Evolutionary conservation across 148 eudicot genomes (phyloP).

Genomic region (Rhododendron griersonianum): DNA sequence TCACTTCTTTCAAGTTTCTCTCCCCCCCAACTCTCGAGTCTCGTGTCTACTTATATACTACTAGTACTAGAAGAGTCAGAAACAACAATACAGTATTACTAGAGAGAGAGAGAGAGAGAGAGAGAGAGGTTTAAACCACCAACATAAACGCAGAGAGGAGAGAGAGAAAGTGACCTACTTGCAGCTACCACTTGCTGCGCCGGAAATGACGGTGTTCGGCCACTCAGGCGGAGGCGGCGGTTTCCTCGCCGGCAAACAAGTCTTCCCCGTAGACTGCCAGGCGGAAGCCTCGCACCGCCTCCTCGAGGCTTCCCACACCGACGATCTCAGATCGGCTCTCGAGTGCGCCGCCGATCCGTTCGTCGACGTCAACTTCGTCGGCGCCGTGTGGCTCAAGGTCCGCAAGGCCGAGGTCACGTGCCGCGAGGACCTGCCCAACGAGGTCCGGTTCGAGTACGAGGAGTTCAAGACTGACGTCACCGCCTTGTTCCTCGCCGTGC

Average conservation of each 20-base stretch:
- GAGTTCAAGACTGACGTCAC: slow-evolving; percentile 84
- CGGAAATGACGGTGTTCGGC: slow-evolving; percentile 56
- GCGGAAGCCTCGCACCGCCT: slow-evolving; percentile 74
- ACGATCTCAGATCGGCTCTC: slow-evolving; percentile 36
- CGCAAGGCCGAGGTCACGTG: slow-evolving; percentile 42
- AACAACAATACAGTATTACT: not conserved
- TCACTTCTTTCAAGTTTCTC: slow-evolving; percentile 39
- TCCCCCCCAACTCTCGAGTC: slow-evolving; percentile 15
- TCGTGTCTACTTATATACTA: slow-evolving; percentile 11
- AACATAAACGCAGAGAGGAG: not conserved
- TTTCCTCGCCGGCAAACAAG: slow-evolving; percentile 48
- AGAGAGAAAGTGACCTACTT: not conserved
- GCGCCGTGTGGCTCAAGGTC: slow-evolving; percentile 60
- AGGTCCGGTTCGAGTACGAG: slow-evolving; percentile 42
- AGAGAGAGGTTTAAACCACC: not conserved
- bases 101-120: not conserved
- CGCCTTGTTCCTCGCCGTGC: slow-evolving; percentile 71
- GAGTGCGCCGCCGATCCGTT: slow-evolving; percentile 49
- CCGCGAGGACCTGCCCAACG: slow-evolving; percentile 41
- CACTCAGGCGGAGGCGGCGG: slow-evolving; percentile 34
- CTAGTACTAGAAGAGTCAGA: not conserved
- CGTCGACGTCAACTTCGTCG: slow-evolving; percentile 73
- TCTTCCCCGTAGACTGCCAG: slow-evolving; percentile 71
- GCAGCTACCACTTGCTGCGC: slow-evolving; percentile 11
- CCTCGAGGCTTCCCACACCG: slow-evolving; percentile 50